Evolutionary conservation across 352 stramenopile species (phyloP).

Genomic region (Achlya hypogyna): DNA sequence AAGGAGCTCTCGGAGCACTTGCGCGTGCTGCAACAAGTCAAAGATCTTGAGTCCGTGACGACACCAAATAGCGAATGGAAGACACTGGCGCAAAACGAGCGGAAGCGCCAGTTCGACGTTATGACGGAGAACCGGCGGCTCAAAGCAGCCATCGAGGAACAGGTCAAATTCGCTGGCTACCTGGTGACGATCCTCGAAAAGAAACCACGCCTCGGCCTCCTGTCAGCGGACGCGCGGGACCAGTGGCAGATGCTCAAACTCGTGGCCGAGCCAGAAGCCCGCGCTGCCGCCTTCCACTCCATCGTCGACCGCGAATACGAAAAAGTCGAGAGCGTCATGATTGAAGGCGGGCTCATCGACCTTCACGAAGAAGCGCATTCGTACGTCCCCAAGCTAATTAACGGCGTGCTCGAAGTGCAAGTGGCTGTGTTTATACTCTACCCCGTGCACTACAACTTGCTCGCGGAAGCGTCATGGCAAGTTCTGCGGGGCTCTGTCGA

Average conservation of each 20-base stretch:
- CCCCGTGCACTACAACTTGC: background rate
- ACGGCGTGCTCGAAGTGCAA: background rate
- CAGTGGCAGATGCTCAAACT: slow-evolving; percentile 4
- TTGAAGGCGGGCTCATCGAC: slow-evolving; percentile 7
- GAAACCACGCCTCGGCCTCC: background rate
- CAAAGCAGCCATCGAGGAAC: background rate
- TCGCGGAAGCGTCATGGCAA: background rate
- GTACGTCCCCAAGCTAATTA: background rate
- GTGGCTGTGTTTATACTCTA: background rate
- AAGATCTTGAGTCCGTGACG: background rate
- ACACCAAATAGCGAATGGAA: background rate
- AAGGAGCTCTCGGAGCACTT: background rate
- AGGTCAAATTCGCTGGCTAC: background rate
- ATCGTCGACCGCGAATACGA: slow-evolving; percentile 11
- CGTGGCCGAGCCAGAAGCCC: background rate
- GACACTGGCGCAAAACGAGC: background rate
- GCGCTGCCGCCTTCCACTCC: background rate
- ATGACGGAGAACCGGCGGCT: slow-evolving; percentile 2
- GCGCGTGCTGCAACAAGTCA: background rate
- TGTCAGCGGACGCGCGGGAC: background rate
- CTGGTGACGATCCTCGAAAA: background rate
- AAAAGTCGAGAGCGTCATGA: background rate
- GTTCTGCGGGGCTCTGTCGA: background rate
- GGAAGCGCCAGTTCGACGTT: background rate
- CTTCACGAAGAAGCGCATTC: background rate